Evolutionary conservation across 257 asterid species (phyloP).

Genomic region (Penstemon newberryi): DNA sequence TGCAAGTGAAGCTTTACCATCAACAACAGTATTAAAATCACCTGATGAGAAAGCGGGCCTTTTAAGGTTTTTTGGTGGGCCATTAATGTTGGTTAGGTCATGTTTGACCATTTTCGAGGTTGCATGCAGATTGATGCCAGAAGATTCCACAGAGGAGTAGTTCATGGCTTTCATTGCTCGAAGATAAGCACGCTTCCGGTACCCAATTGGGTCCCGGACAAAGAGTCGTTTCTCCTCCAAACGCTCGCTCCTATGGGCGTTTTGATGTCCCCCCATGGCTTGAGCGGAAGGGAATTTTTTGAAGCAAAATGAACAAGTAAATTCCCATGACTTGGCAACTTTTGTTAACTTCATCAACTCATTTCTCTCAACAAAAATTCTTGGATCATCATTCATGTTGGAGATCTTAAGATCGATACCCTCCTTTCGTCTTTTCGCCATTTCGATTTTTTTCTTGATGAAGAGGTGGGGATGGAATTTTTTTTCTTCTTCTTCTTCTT

Average conservation of each 20-base stretch:
- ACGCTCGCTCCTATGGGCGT: slow-evolving; percentile 51
- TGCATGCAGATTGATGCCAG: slow-evolving; percentile 29
- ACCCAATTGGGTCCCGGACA: slow-evolving; percentile 41
- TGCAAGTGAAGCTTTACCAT: slow-evolving; percentile 5
- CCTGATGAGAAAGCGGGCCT: neutral
- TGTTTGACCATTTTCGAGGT: slow-evolving; percentile 20
- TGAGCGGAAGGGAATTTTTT: slow-evolving; percentile 53
- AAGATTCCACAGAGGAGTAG: neutral
- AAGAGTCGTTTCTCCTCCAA: slow-evolving; percentile 43
- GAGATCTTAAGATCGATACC: neutral
- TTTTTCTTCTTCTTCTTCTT: neutral
- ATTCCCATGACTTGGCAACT: slow-evolving; percentile 45
- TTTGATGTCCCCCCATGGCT: slow-evolving; percentile 62
- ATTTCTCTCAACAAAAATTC: slow-evolving; percentile 3
- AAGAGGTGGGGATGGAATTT: slow-evolving; percentile 20
- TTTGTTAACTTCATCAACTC: slow-evolving; percentile 39
- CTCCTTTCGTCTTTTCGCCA: slow-evolving; percentile 28
- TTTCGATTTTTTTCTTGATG: slow-evolving; percentile 4
- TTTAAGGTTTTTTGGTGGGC: neutral
- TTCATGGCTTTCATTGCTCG: slow-evolving; percentile 26
- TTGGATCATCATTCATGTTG: slow-evolving; percentile 7
- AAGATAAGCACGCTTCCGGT: slow-evolving; percentile 40
- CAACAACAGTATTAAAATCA: slow-evolving; percentile 9
- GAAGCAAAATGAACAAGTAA: slow-evolving; percentile 60
- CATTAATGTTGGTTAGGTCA: slow-evolving; percentile 11